Percentiles rank a stretch among this genome's conserved stretches.
These are phyloP conservation scores for Aspergillus felis DNA, from an alignment of 2,329 filamentous ascomycete genomes.

Conservation along the genomic window DNA sequence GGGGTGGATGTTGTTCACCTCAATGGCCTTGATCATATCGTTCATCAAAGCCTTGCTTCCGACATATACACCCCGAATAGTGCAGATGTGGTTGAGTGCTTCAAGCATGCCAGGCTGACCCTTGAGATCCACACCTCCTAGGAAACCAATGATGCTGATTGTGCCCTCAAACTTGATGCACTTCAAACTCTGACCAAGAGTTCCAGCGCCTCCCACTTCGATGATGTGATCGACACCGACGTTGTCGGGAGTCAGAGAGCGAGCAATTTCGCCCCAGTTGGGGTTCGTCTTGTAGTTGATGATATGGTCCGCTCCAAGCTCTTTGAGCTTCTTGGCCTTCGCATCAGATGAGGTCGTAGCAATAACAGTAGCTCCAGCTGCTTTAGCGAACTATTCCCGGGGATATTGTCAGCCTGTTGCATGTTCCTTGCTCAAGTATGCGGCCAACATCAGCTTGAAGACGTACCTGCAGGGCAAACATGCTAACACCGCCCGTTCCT, in stretches of 20 bases:
- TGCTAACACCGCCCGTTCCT: slow-evolving; percentile 58
- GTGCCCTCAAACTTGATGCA: slow-evolving; percentile 54
- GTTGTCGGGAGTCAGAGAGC: slow-evolving; percentile 46
- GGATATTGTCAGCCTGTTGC: neutral
- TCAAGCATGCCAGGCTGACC: slow-evolving; percentile 52
- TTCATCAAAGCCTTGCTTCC: slow-evolving; percentile 54
- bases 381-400: slow-evolving; percentile 44
- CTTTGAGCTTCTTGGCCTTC: slow-evolving; percentile 51
- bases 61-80: slow-evolving; percentile 55
- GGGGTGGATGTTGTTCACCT: slow-evolving; percentile 57
- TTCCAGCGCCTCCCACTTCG: slow-evolving; percentile 64
- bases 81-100: slow-evolving; percentile 48
- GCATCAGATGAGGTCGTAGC: slow-evolving; percentile 56
- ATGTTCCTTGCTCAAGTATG: neutral
- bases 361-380: slow-evolving; percentile 52
- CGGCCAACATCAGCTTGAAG: neutral
- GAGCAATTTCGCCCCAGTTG: slow-evolving; percentile 59
- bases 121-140: slow-evolving; percentile 47
- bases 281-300: slow-evolving; percentile 59
- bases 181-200: slow-evolving; percentile 54
- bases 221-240: slow-evolving; percentile 60
- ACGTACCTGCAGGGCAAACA: slow-evolving; percentile 51
- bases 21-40: slow-evolving; percentile 57
- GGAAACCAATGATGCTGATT: slow-evolving; percentile 55
- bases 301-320: slow-evolving; percentile 55